phyloP scores from a whole-genome alignment of 805 yeast genomes.

The Ogataea saltuana region DNA sequence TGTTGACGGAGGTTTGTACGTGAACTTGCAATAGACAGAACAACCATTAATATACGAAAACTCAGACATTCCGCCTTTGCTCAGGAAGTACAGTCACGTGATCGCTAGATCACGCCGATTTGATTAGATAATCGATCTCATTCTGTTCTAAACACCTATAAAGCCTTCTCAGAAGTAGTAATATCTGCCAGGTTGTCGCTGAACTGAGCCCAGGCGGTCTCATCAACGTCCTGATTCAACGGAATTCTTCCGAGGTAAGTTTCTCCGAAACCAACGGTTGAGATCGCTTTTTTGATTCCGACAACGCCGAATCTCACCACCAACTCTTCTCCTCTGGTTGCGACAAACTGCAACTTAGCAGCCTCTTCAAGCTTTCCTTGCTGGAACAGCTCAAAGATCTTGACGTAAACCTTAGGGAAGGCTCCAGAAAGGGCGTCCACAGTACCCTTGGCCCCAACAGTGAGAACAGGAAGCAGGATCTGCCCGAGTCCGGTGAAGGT shows the following conservation, averaged over 20 bases:
- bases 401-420: conserved; percentile 50
- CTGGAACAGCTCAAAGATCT: conserved; percentile 40
- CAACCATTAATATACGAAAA: neutral
- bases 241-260: conserved; percentile 49
- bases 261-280: conserved; percentile 44
- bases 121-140: neutral
- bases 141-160: neutral
- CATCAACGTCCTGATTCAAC: conserved; percentile 40
- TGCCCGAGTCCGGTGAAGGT: conserved; percentile 55
- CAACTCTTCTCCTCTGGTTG: conserved; percentile 48
- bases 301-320: conserved; percentile 45
- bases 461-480: conserved; percentile 46
- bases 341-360: conserved; percentile 41
- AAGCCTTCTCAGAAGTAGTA: conserved; percentile 6
- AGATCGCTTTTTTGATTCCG: conserved; percentile 48
- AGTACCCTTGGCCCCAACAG: conserved; percentile 50
- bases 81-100: too few relatives aligned
- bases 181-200: conserved; percentile 13
- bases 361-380: conserved; percentile 45
- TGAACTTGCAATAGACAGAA: conserved; percentile 43
- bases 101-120: neutral
- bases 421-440: conserved; percentile 56
- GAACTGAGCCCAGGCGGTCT: conserved; percentile 31
- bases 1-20: conserved; percentile 49
- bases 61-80: too few relatives aligned